Evolutionary conservation across 208 protist species (phyloP), one percentile per base, ranked within the genome.

Genomic region (Hexamita inflata): DNA sequence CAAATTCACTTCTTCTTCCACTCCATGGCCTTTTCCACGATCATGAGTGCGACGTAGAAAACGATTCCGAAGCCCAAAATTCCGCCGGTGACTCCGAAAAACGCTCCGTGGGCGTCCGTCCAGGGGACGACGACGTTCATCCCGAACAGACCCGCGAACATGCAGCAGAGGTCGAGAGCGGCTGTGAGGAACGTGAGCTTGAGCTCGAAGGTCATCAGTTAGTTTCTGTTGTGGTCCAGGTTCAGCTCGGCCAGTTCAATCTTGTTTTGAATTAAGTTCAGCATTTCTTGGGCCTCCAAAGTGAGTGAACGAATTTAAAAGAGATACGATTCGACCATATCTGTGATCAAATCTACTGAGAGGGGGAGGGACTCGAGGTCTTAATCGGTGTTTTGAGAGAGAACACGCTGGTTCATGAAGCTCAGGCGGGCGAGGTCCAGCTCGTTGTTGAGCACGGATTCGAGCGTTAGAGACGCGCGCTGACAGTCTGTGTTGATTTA

Each of bases 91-190:
- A 34, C 30, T 15, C 30, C 15, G 30, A 66, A 66, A 30, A 66
- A 66, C 13, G 34, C 60, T 24, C 24, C 13, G 60, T 38, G 24
- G 30, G 24, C 34, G 24, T n/a, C 26, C 24, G 24, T 38, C 24
- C 34, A 38, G 15, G 64, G 64, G 11, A 70, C 42, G 35, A 15
- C 9, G 11, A 70, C 32, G n/a, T 70, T 70, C 64, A 70, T 70
- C 9, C 64, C 64, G 11, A 13, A 38, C 24, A 70, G 35, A n/a
- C 30, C 26, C 4, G 64, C 15, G 38, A 70, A 49, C 64, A 70
- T 70, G 35, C 32, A 13, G 15, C 19, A 7, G 4, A 49, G 9
- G 28, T 70, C 64, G 35, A 70, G 26, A 49, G 32, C 64, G 15
- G 42, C 30, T 45, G 35, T 45, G 2, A 40, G 19, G n/a, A 9